phyloP scores from a whole-genome alignment of 805 yeast genomes.

The Ogataea nakhonphanomensis region DNA sequence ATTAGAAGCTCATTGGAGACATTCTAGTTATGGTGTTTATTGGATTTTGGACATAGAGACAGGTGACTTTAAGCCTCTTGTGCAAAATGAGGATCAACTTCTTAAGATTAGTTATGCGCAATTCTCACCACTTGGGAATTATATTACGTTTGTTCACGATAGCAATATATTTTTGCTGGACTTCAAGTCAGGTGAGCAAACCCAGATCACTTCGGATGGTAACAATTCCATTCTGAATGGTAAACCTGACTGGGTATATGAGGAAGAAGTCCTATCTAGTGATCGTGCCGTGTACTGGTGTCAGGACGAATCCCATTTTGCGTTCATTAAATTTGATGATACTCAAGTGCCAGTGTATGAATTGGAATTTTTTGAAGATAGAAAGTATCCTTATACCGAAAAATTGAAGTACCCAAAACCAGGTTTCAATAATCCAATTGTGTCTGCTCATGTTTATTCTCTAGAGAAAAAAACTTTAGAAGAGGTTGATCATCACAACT shows the following conservation, averaged over 20 bases:
- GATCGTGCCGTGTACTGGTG: slow-evolving; percentile 74
- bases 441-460: slow-evolving; percentile 44
- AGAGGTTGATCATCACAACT: slow-evolving; percentile 28
- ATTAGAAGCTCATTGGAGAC: slow-evolving; percentile 54
- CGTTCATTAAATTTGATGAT: slow-evolving; percentile 59
- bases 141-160: slow-evolving; percentile 52
- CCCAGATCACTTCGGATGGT: slow-evolving; percentile 51
- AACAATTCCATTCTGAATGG: slow-evolving; percentile 54
- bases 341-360: slow-evolving; percentile 51
- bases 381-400: slow-evolving; percentile 44
- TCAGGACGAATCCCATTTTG: slow-evolving; percentile 53
- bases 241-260: slow-evolving; percentile 81
- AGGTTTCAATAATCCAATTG: slow-evolving; percentile 58
- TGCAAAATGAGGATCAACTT: slow-evolving; percentile 24
- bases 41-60: slow-evolving; percentile 56
- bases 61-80: slow-evolving; percentile 23
- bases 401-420: slow-evolving; percentile 69
- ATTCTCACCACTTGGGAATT: slow-evolving; percentile 61
- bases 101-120: slow-evolving; percentile 48
- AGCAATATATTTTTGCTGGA: slow-evolving; percentile 53
- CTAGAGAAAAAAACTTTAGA: slow-evolving; percentile 26
- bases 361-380: slow-evolving; percentile 47
- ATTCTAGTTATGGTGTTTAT: slow-evolving; percentile 58
- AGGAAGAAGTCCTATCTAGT: slow-evolving; percentile 65
- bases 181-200: slow-evolving; percentile 22